A percentile compares a stretch with the other conserved stretches of the same genome.
Evolutionary conservation across 495 filamentous ascomycete genomes (phyloP).

Genomic region (Aspergillus conjunctus): DNA sequence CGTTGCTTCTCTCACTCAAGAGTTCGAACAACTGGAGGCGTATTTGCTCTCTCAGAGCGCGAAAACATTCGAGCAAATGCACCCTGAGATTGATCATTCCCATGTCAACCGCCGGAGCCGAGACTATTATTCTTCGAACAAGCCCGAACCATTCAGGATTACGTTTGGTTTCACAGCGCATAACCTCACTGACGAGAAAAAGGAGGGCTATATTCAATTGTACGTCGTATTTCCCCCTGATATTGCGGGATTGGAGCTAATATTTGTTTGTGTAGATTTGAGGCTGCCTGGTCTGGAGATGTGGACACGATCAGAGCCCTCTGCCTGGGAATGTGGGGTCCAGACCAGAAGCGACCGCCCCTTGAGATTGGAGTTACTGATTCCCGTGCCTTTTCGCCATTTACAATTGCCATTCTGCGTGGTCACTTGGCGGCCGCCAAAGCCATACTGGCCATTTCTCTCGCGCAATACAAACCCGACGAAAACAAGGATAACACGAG

Average conservation of each 20-base stretch:
- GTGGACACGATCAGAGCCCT: slow-evolving; percentile 52
- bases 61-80: slow-evolving; percentile 64
- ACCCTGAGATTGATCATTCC: slow-evolving; percentile 50
- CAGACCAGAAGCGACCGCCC: slow-evolving; percentile 46
- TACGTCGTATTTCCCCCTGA: slow-evolving; percentile 28
- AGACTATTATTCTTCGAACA: not conserved
- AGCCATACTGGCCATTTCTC: slow-evolving; percentile 64
- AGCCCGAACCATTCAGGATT: slow-evolving; percentile 43
- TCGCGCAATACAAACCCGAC: slow-evolving; percentile 61
- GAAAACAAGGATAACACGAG: slow-evolving; percentile 41
- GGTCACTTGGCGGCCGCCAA: slow-evolving; percentile 63
- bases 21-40: slow-evolving; percentile 56
- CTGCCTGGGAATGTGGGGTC: slow-evolving; percentile 49
- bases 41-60: slow-evolving; percentile 57
- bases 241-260: slow-evolving; percentile 16
- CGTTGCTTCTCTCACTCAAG: slow-evolving; percentile 46
- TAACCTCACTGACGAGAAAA: slow-evolving; percentile 53
- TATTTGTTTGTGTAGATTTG: slow-evolving; percentile 48
- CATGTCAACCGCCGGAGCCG: slow-evolving; percentile 5
- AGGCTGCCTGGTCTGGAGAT: slow-evolving; percentile 71
- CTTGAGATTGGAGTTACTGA: slow-evolving; percentile 64
- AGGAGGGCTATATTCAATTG: slow-evolving; percentile 58
- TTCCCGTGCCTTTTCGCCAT: slow-evolving; percentile 48
- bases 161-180: slow-evolving; percentile 50
- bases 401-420: slow-evolving; percentile 64